Evolutionary conservation across 169 alveolate genomes (phyloP).

Genomic region (Babesia bovis): DNA sequence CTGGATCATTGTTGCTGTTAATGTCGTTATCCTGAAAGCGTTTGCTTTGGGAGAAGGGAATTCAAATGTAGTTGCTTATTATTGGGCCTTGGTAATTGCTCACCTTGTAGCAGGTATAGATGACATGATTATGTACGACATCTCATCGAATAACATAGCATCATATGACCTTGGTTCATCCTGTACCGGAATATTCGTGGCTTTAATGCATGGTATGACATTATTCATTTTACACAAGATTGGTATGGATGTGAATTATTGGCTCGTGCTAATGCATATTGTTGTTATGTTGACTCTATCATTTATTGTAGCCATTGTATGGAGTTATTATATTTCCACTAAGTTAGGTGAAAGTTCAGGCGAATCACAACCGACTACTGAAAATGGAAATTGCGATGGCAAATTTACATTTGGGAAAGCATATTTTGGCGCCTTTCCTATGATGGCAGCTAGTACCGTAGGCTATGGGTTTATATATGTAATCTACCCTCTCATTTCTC

Average conservation of each 20-base stretch:
- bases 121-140: conserved; percentile 13
- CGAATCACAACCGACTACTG: not conserved
- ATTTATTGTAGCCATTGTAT: not conserved
- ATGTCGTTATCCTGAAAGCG: conserved; percentile 4
- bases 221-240: not conserved
- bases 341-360: not conserved
- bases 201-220: not conserved
- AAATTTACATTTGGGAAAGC: not conserved
- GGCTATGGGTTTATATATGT: conserved; percentile 32
- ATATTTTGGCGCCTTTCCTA: not conserved
- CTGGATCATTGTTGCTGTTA: conserved; percentile 4
- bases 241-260: conserved; percentile 12
- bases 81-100: conserved; percentile 15
- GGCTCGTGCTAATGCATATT: conserved; percentile 8
- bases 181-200: conserved; percentile 4
- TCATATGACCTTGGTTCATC: conserved; percentile 20
- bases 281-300: not conserved
- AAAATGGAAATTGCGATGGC: not conserved
- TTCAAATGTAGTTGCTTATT: conserved; percentile 2
- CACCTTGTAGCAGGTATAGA: conserved; percentile 18
- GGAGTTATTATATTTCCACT: conserved; percentile 1
- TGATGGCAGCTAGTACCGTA: conserved; percentile 1
- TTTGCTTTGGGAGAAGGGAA: conserved; percentile 17
- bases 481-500: conserved; percentile 30
- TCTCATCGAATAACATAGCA: conserved; percentile 4